A percentile compares a stretch with the other conserved stretches of the same genome.
Conservation (phyloP, 805 yeast species). For the Lipomyces chichibuensis region DNA sequence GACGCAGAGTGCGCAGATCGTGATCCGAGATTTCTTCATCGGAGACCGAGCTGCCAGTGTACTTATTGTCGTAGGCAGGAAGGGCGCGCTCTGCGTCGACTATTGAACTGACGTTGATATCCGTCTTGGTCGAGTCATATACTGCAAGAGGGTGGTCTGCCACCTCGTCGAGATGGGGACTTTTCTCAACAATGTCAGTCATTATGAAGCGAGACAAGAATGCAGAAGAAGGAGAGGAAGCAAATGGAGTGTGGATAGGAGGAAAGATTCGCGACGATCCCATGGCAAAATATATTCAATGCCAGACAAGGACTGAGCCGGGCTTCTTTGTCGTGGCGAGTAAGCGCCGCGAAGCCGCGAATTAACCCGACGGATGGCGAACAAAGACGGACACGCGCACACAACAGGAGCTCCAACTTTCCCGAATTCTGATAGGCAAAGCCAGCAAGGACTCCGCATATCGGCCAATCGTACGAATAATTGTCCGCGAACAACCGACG, state of each 20-base stretch:
- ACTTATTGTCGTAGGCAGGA: slow-evolving; percentile 11
- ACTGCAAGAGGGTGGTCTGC: slow-evolving; percentile 16
- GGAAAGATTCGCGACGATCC: neutral
- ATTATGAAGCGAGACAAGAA: neutral
- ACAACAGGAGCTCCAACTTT: neutral
- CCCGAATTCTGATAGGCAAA: neutral
- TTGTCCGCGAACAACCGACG: neutral
- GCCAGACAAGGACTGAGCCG: neutral
- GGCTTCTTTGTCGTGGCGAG: neutral
- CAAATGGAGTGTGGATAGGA: neutral
- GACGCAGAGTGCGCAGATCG: slow-evolving; percentile 56
- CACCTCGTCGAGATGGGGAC: slow-evolving; percentile 12
- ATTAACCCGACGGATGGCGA: neutral
- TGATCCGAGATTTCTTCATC: slow-evolving; percentile 54
- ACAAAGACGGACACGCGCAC: neutral
- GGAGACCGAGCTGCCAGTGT: neutral
- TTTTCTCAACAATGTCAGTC: slow-evolving; percentile 26
- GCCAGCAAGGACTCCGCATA: neutral
- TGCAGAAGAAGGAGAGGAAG: neutral
- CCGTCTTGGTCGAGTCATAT: slow-evolving; percentile 16
- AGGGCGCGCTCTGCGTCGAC: slow-evolving; percentile 2
- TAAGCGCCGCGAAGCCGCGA: neutral
- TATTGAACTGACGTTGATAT: neutral
- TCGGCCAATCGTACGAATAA: neutral
- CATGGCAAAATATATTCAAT: neutral